Base-by-base conservation (phyloP, 176 grass and related monocot species). In the Triticum dicoccoides region DNA sequence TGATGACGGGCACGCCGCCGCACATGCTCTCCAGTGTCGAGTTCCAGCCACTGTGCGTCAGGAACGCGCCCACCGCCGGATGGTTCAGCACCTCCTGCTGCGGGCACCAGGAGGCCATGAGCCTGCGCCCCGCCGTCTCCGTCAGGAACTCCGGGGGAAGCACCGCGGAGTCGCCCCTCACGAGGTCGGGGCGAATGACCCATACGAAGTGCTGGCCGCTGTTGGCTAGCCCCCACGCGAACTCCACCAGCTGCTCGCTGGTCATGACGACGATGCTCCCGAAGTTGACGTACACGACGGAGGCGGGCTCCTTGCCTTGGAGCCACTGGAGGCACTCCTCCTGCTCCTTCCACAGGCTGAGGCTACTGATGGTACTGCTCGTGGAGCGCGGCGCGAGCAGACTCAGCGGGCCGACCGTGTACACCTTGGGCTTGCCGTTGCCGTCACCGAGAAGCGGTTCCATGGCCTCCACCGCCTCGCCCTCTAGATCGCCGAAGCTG, bases 11-110 rank as follows among this genome's bases (percentile, higher is more conserved):
- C 52, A 97, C 89, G 23, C 92, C 95, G 32, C 75, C 58, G 79
- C 87, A 91, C 7, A 97, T 75, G 80, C 90, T 80, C 83, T 97
- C 90, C 7, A 92, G 65, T 25, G 90, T 70, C 15, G 92, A 97
- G 73, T 97, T 97, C 95, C 95, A 97, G 1, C 95, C 92, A 30
- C 84, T 85, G 76, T 94, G 95, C 17, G 92, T 92, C 7, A 97
- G 89, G 79, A 97, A 97, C 4, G 81, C 84, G 30, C 88, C 89
- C 1, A 97, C 75, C 2, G 92, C 65, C 0, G 92, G 92, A 79
- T 97, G 92, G 35, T 37, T 25, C 10, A 97, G 89, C 82, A 97
- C 92, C 80, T 86, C 80, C 74, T 89, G 83, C 84, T 97, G 95
- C 38, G 90, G 75, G 86, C 95, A 94, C 92, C 95, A 97, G 71